Evolutionary conservation across 169 alveolate genomes (phyloP).

Genomic region (Perkinsus chesapeaki): DNA sequence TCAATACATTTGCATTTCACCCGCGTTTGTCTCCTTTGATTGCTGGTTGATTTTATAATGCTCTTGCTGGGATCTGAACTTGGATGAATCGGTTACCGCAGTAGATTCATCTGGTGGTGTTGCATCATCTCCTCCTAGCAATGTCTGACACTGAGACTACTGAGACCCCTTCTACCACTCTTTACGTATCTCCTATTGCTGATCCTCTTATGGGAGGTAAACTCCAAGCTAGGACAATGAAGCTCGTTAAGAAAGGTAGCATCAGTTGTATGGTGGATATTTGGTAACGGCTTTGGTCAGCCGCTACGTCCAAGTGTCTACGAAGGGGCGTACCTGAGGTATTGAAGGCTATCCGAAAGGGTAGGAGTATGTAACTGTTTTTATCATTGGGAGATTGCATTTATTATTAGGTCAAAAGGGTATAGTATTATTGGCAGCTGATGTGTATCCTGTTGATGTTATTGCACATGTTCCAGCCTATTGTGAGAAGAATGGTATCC

Average conservation of each 20-base stretch:
- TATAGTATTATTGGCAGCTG: slow-evolving; percentile 86
- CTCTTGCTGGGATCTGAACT: background rate
- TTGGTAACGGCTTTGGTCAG: background rate
- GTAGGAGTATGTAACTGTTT: slow-evolving; percentile 10
- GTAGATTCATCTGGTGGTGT: background rate
- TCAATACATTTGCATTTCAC: no score
- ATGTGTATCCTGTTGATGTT: slow-evolving; percentile 91
- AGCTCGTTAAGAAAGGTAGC: slow-evolving; percentile 63
- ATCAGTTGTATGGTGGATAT: slow-evolving; percentile 23
- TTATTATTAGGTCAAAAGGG: slow-evolving; percentile 43
- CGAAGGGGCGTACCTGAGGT: slow-evolving; percentile 93
- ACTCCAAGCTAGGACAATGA: slow-evolving; percentile 64
- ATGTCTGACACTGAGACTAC: background rate
- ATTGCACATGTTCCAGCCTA: slow-evolving; percentile 88
- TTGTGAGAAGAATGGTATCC: slow-evolving; percentile 83
- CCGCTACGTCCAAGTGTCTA: slow-evolving; percentile 25
- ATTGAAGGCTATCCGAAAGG: slow-evolving; percentile 84
- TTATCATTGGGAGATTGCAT: background rate
- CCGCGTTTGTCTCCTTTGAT: background rate
- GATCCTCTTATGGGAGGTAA: slow-evolving; percentile 82
- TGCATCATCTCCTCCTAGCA: background rate
- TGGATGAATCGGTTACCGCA: background rate
- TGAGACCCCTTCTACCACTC: background rate
- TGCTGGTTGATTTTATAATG: no score
- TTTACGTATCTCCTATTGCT: slow-evolving; percentile 78